Base-by-base conservation (phyloP, 495 filamentous ascomycete species). In the Aspergillus sparsus region DNA sequence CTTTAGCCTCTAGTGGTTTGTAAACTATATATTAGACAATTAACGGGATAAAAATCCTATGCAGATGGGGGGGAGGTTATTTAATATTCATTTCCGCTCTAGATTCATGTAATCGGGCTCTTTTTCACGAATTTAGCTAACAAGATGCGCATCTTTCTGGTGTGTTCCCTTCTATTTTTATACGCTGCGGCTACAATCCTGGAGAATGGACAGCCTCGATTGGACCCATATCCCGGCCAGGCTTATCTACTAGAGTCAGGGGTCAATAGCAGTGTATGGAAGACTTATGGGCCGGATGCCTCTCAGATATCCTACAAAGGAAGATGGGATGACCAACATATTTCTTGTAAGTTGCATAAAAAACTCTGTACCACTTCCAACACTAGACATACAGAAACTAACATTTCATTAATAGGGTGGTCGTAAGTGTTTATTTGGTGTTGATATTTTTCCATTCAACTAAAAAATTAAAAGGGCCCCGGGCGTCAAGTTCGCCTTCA, bases 301-400 rank as follows among this genome's bases (percentile, higher is more conserved):
- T 63, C 75, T 2, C 83, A 89, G 63, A 74, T 89, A 12, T 84
- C 84, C 0, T 89, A 88, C 74, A 86, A 87, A 65, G 87, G 87
- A 6, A 76, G 86, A 44, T 89, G 86, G 87, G 86, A 89, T 73
- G 82, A 81, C 10, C 76, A 85, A 51, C 77, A 85, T 63, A 78
- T 86, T 44, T 88, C 85, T 1, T 89, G 83, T 83, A 85, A 77
- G 85, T 83, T n/a, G n/a, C n/a, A n/a, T n/a, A n/a, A n/a, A n/a
- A n/a, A n/a, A n/a, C n/a, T n/a, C n/a, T n/a, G n/a, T n/a, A n/a
- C 77, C 6, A 6, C 21, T 9, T 42, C 13, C 33, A 8, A 13
- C 11, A 9, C 18, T 12, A 12, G 32, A 7, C 2, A 15, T 10
- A 8, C 42, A 37, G 51, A 31, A 32, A 32, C 21, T 50, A n/a